Conservation (phyloP, 148 eudicot species). For the Euryodendron excelsum region DNA sequence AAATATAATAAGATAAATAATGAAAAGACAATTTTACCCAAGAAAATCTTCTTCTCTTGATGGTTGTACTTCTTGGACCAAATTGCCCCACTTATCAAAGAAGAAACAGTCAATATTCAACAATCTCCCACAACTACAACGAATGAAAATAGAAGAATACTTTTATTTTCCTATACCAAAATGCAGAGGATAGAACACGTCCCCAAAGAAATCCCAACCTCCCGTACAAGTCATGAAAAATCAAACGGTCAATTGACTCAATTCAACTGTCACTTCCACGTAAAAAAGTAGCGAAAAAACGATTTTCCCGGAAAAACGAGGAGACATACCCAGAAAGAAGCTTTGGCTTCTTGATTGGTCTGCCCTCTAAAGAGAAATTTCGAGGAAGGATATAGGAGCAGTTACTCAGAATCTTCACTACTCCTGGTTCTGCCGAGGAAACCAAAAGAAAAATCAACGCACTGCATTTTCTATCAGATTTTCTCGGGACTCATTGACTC, state of each 20-base stretch:
- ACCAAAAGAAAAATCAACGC: not conserved
- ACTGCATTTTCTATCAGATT: not conserved
- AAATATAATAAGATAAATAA: too few species aligned
- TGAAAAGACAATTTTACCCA: too few species aligned
- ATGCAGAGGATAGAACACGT: too few species aligned
- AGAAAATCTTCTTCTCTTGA: too few species aligned
- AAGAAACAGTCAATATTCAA: too few species aligned
- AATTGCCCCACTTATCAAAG: too few species aligned
- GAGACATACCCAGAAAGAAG: not conserved
- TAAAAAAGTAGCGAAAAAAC: not conserved
- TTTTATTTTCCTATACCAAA: too few species aligned
- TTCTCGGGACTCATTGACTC: not conserved
- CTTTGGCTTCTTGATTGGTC: not conserved
- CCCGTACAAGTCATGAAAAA: not conserved
- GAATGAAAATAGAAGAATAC: too few species aligned
- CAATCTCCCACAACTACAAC: too few species aligned
- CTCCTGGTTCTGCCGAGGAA: not conserved
- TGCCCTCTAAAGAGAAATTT: not conserved
- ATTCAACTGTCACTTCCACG: not conserved
- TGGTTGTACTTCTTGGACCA: too few species aligned
- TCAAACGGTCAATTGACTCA: not conserved
- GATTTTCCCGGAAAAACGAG: not conserved
- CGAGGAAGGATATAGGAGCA: not conserved
- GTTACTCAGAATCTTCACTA: not conserved
- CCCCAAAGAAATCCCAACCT: too few species aligned